Base-by-base conservation (phyloP, 352 stramenopile genomes). In the Phytophthora parvispora region DNA sequence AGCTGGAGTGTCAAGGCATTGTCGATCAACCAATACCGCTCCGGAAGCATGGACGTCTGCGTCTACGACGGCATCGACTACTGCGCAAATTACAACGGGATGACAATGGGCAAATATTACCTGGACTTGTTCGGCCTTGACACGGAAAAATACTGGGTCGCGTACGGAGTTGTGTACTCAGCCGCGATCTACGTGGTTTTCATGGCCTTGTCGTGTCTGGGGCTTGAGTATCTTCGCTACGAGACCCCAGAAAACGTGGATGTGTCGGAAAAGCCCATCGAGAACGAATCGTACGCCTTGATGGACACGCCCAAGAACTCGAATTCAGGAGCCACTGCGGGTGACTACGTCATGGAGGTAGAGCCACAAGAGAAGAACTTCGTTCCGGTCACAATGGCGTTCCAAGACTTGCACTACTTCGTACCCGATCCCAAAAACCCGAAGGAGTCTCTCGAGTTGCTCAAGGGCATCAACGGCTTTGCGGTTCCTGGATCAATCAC, bases 101-200 rank as follows among this genome's bases (percentile, higher is more conserved):
- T 70, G 32, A 70, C 31, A 4, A 67, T 83, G 32, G 75, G 75
- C 12, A 45, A 86, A 63, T 75, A 78, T 45, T 76, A 69, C 43
- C 66, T 89, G 18, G 38, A 40, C 12, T 36, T 70, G 6, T 89
- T 89, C 42, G 78, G 67, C 56, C 66, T 92, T n/a, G 53, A 69
- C 4, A 75, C 70, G 34, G 69, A 86, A 32, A 74, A 57, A 27
- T 49, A 60, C 22, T 93, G 76, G 72, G 62, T 85, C 59, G 74
- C 68, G 51, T 67, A 68, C 22, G 71, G 67, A 20, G 60, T 87
- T 59, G 60, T 79, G 47, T 65, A 88, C 57, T 72, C 83, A 27
- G 29, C 54, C 7, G 71, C 18, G 6, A 64, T 72, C 29, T 88
- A 81, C 65, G 13, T 86, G 20, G 20, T 80, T 18, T 72, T 87